Evolutionary conservation across 2,329 filamentous ascomycete species (phyloP), one percentile per base, ranked within the genome.

Genomic region (Remersonia thermophila): DNA sequence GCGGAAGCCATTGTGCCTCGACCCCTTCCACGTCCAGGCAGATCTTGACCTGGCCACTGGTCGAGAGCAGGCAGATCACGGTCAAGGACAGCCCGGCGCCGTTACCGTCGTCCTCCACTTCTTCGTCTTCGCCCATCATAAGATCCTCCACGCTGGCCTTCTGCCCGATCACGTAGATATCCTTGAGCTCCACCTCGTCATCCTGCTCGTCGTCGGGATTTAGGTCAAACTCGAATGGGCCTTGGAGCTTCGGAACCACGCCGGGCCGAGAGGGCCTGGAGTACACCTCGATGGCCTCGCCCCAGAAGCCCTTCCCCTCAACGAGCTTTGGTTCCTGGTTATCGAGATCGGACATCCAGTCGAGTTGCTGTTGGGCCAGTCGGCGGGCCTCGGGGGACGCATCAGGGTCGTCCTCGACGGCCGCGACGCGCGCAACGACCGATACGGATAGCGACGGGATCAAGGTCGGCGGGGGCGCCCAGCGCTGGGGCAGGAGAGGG

Each of bases 401-500:
- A 2, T 61, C 54, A 1, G 67, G 63, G 46, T 79, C 73, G 45
- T 77, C 73, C 45, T 80, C 73, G 28, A 72, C 64, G 3, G 69
- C 67, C 2, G 69, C 75, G 10, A 80, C 61, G 45, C 83, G 85
- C 27, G 83, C 77, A 17, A 93, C 77, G 39, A 93, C 82, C 7
- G 82, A 82, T 1, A 89, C 78, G 1, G 83, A 84, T 15, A 95
- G 67, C 0, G 85, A 86, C 2, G 86, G 82, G 11, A 94, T 75
- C 23, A 91, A 66, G 0, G 81, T 80, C 2, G 78, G 70, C 11
- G 80, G 77, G 16, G 81, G 77, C 16, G 83, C 76, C 86, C 89
- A 96, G 49, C 80, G 84, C 35, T 77, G 77, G 1, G 91, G 91
- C 23, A 98, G 65, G 28, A 98, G 67, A 2, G 91, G 91, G 53